Base-by-base conservation (phyloP, 2,329 filamentous ascomycete genomes). In the Rachicladosporium sp. region DNA sequence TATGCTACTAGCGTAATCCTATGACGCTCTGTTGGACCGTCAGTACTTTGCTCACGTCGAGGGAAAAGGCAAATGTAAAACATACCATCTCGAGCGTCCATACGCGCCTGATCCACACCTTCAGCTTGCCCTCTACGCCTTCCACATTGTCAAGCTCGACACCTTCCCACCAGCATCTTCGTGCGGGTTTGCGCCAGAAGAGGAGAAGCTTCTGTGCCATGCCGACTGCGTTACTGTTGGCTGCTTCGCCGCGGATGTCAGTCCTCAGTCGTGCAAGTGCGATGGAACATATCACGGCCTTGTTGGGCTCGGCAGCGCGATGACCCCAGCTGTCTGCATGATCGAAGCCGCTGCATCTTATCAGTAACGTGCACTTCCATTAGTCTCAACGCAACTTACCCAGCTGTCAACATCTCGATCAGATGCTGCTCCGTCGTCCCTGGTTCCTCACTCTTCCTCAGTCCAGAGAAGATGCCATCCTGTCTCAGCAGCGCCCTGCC, bases 141-240 rank as follows among this genome's bases (percentile, higher is more conserved):
- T 93, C 86, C 9, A 98, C 83, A 48, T 84, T 73, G 11, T 91
- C 77, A 33, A 98, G 70, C 60, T 96, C 88, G 30, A 98, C 82
- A 15, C 91, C 91, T 61, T 98, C 91, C 91, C 91, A 98, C 91
- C 91, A 98, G 69, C 91, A 98, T 60, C 91, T 76, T 45, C 91
- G 72, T 10, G 91, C 91, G 10, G 91, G 91, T 65, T 98, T 98
- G 49, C 91, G 77, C 91, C 91, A 98, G 69, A 98, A 98, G 3
- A 98, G 73, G 10, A 98, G 72, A 35, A 98, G 74, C 66, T 98
- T 98, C 63, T 98, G 91, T 9, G 91, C 91, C 91, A 98, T 98
- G 38, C 89, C 89, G 11, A 96, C 86, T 1, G 86, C 82, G 58
- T 76, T 79, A 53, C 68, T 76, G 54, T 80, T 87, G 50, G 73